Percentiles rank a stretch among this genome's conserved stretches.
Evolutionary conservation across 768 basidiomycete species (phyloP).

Genomic region (Hericium alpestre): DNA sequence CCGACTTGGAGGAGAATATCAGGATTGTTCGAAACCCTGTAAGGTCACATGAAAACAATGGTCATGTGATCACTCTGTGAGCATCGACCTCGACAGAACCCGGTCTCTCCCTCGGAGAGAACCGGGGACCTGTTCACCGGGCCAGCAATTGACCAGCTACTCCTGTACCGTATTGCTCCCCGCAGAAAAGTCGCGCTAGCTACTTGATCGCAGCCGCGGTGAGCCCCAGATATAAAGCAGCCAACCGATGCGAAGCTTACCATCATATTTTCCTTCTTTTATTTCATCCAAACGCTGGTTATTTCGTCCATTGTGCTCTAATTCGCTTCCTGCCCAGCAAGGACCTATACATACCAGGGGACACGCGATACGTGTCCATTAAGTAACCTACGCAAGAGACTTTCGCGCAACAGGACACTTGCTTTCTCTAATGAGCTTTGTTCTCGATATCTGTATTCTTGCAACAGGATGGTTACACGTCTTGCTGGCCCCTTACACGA

Average conservation of each 20-base stretch:
- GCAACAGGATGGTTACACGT: slow-evolving; percentile 54
- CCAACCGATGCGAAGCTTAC: too few relatives aligned
- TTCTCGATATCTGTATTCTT: slow-evolving; percentile 42
- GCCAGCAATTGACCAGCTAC: too few relatives aligned
- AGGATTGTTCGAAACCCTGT: too few relatives aligned
- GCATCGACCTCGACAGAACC: too few relatives aligned
- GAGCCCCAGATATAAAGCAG: neutral
- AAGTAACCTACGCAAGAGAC: too few relatives aligned
- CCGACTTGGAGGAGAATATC: too few relatives aligned
- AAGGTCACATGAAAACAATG: too few relatives aligned
- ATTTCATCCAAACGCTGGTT: neutral
- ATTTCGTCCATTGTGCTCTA: neutral
- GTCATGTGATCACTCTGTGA: too few relatives aligned
- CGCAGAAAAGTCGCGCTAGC: too few relatives aligned
- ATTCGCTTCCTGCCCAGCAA: neutral
- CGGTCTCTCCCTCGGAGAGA: too few relatives aligned
- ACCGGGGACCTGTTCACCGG: neutral
- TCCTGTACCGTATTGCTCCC: too few relatives aligned
- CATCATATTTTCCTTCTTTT: neutral
- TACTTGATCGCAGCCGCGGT: neutral
- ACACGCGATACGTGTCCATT: neutral
- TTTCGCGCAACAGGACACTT: too few relatives aligned
- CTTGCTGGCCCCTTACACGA: slow-evolving; percentile 75
- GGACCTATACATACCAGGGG: neutral
- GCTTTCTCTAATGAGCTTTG: slow-evolving; percentile 22